Evolutionary conservation across 1,284 basidiomycete genomes (phyloP), one percentile per base, ranked within the genome.

Genomic region (Cutaneotrichosporon curvatum): DNA sequence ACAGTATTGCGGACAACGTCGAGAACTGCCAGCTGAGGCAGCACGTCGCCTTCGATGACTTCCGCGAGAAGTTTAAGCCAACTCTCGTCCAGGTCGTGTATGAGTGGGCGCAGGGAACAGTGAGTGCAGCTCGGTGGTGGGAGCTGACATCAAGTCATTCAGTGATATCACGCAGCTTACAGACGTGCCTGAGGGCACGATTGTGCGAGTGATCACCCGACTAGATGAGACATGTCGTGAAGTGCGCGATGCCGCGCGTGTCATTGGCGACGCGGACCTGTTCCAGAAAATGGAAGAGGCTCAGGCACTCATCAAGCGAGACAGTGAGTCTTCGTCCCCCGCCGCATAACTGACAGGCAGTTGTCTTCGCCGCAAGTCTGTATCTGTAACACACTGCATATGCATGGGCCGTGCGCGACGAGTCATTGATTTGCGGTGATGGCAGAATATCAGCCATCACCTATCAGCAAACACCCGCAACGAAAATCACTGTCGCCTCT

Each of bases 91-190:
- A 95, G 63, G 92, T 96, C 1, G 94, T 97, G 8, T 96, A 97
- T 67, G 91, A 97, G 69, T 99, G 95, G 95, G 92, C 95, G 0
- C 86, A 85, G 65, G 95, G 95, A 45, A 95, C 92, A 85, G 92
- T 92, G 60, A 61, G 80, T 65, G 9, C 15, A 22, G 3, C 4
- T 19, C 8, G 18, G 23, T 4, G 12, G 6, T n/a, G 14, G 15
- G 2, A 16, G 30, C 51, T 47, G 23, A 50, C 42, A 7, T 28
- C 25, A 10, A 95, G 91, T 87, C 92, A 0, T 99, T 99, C 69
- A 83, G 89, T 58, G 83, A 97, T 63, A 95, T 99, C 60, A 91
- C 88, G 1, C 73, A 79, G 7, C 74, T 98, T 52, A 99, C 95
- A 0, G 95, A 98, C 63, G 86, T 97, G 10, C 82, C 90, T 7